Evolutionary conservation across 2,329 filamentous ascomycete genomes (phyloP), one percentile per base, ranked within the genome.

Genomic region (Ceratocystis diversiconidia): DNA sequence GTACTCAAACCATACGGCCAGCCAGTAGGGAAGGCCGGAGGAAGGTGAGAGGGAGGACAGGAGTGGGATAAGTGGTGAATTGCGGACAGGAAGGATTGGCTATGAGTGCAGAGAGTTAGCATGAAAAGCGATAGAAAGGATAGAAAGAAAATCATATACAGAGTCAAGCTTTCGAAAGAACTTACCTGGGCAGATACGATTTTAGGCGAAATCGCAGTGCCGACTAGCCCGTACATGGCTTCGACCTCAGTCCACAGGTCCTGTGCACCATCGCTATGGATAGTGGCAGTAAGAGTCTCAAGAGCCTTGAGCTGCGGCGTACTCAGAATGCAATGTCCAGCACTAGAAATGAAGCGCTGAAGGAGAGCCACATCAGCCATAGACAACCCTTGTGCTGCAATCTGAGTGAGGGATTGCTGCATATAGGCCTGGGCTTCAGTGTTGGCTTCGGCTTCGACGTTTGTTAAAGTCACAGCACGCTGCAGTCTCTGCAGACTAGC

Each of bases 21-120:
- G 74, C 82, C 82, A 85, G 72, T 70, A 75, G 68, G 68, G 75
- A 70, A 71, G 73, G 6, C 61, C 63, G 10, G 66, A 64, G 36
- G 83, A 71, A 2, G 83, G 69, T 7, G 76, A 74, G 1, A 81
- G 72, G n/a, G 84, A 72, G 69, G 70, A 69, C 2, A 84, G 71
- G 2, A 84, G 70, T 5, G 76, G 74, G 2, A 81, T 73, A n/a
- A 84, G 72, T 1, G 78, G 76, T 1, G 78, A 77, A 69, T 87
- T 87, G 68, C 83, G 79, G 19, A 86, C 73, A 12, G 84, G 79
- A 69, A 87, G 82, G 7, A 86, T 72, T 2, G 84, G 80, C 76
- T 84, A 75, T 62, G 48, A 10, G 48, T n/a, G 7, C 12, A 41
- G 10, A 15, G 36, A 41, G 36, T 41, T 41, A 41, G 36, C 36